Evolutionary conservation across 345 rosid genomes (phyloP).

Genomic region (Syzygium aqueum): DNA sequence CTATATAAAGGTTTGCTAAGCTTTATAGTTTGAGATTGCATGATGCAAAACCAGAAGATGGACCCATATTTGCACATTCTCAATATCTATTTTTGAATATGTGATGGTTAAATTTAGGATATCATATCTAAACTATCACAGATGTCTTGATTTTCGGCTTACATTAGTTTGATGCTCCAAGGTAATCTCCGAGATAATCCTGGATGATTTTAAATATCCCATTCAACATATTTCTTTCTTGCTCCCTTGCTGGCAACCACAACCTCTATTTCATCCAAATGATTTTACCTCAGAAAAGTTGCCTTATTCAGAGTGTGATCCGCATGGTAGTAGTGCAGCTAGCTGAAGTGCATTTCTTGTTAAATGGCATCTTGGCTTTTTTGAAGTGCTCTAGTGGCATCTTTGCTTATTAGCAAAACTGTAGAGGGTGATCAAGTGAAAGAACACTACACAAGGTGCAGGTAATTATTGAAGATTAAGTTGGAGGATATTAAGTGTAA

Average conservation of each 20-base stretch:
- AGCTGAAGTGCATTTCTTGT: background rate
- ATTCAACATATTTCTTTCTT: background rate
- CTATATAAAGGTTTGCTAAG: background rate
- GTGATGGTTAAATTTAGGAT: background rate
- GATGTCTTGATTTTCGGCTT: background rate
- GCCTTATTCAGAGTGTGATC: background rate
- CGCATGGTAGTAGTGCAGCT: background rate
- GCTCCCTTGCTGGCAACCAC: background rate
- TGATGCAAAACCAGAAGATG: background rate
- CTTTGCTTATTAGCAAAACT: background rate
- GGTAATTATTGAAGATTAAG: background rate
- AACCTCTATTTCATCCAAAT: background rate
- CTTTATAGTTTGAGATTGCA: background rate
- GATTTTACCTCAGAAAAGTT: background rate
- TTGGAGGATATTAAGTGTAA: background rate
- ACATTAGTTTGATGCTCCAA: background rate
- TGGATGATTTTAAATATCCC: background rate
- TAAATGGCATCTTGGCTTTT: background rate
- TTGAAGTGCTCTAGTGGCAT: background rate
- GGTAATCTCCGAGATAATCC: background rate
- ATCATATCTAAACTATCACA: background rate
- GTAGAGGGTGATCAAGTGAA: background rate
- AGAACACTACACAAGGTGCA: background rate
- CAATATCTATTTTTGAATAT: background rate
- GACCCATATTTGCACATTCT: background rate